Base-by-base conservation (phyloP, 2,329 filamentous ascomycete genomes). In the Xylariaceae sp. region DNA sequence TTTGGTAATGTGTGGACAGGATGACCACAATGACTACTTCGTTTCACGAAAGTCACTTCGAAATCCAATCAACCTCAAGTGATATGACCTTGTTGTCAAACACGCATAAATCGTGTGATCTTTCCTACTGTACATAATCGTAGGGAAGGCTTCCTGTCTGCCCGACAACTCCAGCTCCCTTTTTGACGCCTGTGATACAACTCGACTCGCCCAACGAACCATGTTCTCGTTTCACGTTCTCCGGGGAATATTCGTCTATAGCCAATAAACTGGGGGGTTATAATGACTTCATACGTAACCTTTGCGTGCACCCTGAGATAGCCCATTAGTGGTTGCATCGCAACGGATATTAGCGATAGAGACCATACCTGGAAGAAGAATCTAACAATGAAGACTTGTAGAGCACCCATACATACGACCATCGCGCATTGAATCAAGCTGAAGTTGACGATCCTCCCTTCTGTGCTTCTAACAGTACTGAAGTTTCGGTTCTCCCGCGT, bases 401-500 rank as follows among this genome's bases (percentile, higher is more conserved):
- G 69, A 35, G 81, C 90, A 34, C 91, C 93, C 94, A 98, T 98
- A 45, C 83, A 86, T 50, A 96, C 74, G 72, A 98, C 94, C 72
- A 98, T 82, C 49, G 79, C 76, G 52, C 87, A 86, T 73, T 98
- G 93, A 56, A 97, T 85, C 61, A 98, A 74, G 64, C 88, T 95
- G 67, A 98, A 95, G 70, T 96, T 97, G 72, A 96, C 89, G 59
- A 98, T 98, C 50, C 93, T 79, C 64, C 81, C 81, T 74, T 98
- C 93, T 31, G 93, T 98, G 71, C 90, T 96, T 65, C 88, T 79
- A 57, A 98, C 93, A 9, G 93, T 98, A 71, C 88, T 94, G 71
- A 98, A 97, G 71, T 98, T 98, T 48, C 93, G 81, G 77, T 98
- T 98, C 76, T 98, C 93, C 53, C 93, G 83, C 3, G 93, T 98